Evolutionary conservation across 2,329 filamentous ascomycete genomes (phyloP), one percentile per base, ranked within the genome.

Genomic region (Aspergillus carbonarius): DNA sequence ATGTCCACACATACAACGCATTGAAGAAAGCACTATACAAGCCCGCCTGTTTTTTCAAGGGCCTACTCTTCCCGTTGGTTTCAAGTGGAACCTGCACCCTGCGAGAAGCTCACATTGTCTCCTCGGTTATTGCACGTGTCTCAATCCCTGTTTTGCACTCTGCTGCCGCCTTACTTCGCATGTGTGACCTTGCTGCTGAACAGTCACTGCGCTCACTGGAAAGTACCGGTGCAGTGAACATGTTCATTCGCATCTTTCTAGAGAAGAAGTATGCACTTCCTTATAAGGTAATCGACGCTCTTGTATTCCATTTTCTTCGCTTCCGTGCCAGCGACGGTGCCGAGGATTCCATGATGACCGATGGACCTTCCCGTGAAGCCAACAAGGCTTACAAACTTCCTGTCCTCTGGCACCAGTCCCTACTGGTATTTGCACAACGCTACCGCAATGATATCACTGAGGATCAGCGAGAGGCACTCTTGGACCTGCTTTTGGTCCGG

Each of bases 211-310:
- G 66, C 10, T 86, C 88, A 18, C 86, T 92, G 13, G 93, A 97
- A 75, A 90, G 90, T 47, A 93, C 92, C 17, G 93, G 93, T 48
- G 90, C 93, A 4, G 95, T 93, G 61, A 98, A 97, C 76, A 89
- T 96, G 67, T 96, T 99, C 76, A 96, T 99, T 78, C 91, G 91
- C 71, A 88, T 91, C 0, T 83, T 99, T 37, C 81, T 99, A 4
- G 93, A 97, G 77, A 99, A 99, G 84, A 96, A 96, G 72, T 98
- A 99, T 68, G 95, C 95, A 0, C 81, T 99, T 10, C 95, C 93
- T 0, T 97, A 90, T 79, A 93, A 96, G 76, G 93, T 96, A 55
- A 88, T 99, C 51, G 95, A 99, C 68, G 89, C 92, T 1, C 81
- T 98, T 1, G 95, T 99, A 9, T 98, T 98, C 80, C 93, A 99